These are phyloP conservation scores for Gossypium thurberi DNA, from an alignment of 345 rosid genomes.

Conservation along the genomic window DNA sequence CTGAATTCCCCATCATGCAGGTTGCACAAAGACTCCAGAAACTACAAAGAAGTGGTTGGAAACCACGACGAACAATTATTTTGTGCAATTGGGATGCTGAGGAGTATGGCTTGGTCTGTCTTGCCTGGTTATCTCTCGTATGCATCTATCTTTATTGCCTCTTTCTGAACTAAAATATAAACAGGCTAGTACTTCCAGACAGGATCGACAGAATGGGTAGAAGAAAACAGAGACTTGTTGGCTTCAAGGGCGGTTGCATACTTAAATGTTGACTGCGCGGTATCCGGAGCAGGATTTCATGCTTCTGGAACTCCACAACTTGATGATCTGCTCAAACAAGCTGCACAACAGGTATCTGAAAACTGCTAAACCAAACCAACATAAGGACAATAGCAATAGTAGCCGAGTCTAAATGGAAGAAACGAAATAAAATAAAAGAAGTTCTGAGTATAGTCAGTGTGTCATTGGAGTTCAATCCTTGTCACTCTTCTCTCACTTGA, in stretches of 20 bases:
- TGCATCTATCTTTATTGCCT: not conserved
- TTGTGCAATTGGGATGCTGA: constrained; percentile 91
- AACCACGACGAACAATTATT: constrained; percentile 63
- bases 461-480: not conserved
- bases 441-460: not conserved
- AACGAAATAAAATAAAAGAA: too few relatives aligned
- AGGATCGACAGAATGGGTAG: constrained; percentile 93
- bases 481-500: constrained; percentile 7
- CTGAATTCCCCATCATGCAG: constrained; percentile 23
- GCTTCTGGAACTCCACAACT: constrained; percentile 81
- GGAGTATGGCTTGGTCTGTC: constrained; percentile 74
- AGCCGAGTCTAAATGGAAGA: not conserved
- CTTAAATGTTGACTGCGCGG: constrained; percentile 62
- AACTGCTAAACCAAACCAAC: not conserved
- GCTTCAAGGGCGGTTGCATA: constrained; percentile 71
- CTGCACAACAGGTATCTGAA: constrained; percentile 53
- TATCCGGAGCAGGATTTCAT: constrained; percentile 53
- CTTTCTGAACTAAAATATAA: constrained; percentile 8
- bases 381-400: not conserved
- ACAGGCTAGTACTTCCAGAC: constrained; percentile 31
- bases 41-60: constrained; percentile 64
- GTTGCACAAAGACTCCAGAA: constrained; percentile 59
- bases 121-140: constrained; percentile 13
- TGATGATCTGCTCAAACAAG: constrained; percentile 54
- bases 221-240: constrained; percentile 68